A percentile compares a stretch with the other conserved stretches of the same genome.
These are phyloP conservation scores for Rhizopus stolonifer DNA, from an alignment of 371 early-diverging fungal genomes.

Conservation along the genomic window DNA sequence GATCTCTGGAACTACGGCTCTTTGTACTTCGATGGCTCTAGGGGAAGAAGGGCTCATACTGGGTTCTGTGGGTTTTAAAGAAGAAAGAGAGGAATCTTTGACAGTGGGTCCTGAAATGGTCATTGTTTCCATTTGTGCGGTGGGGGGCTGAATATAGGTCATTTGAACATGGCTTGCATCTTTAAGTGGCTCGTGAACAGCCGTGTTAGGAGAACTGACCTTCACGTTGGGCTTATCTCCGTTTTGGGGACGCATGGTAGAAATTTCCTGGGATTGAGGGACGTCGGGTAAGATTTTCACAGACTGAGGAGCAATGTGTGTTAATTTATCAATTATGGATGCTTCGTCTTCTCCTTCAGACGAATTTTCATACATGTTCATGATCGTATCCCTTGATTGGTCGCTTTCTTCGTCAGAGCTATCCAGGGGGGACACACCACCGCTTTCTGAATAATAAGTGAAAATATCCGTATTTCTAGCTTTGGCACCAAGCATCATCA, in stretches of 20 bases:
- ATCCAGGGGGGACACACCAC: conserved; percentile 24
- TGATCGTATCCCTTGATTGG: conserved; percentile 36
- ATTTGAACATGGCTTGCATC: conserved; percentile 30
- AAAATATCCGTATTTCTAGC: conserved; percentile 22
- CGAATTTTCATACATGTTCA: conserved; percentile 37
- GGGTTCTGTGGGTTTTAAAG: conserved; percentile 5
- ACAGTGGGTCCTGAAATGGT: conserved; percentile 11
- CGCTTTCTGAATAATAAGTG: conserved; percentile 20
- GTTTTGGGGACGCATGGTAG: conserved; percentile 12
- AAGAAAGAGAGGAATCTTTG: conserved; percentile 1
- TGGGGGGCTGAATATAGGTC: conserved; percentile 38
- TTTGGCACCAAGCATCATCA: conserved; percentile 1
- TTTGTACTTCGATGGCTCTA: conserved; percentile 24
- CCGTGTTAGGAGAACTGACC: conserved; percentile 13
- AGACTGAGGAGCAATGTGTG: conserved; percentile 24
- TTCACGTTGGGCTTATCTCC: conserved; percentile 18
- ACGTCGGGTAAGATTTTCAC: conserved; percentile 30
- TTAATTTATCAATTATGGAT: too few species aligned
- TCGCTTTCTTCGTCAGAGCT: conserved; percentile 23
- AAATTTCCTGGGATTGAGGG: conserved; percentile 10
- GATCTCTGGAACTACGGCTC: conserved; percentile 23
- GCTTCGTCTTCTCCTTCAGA: neutral
- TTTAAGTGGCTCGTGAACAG: conserved; percentile 23
- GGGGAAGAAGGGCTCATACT: conserved; percentile 25
- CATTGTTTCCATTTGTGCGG: conserved; percentile 28